Evolutionary conservation across 2,329 filamentous ascomycete species (phyloP).

Genomic region (Esteya vermicola): DNA sequence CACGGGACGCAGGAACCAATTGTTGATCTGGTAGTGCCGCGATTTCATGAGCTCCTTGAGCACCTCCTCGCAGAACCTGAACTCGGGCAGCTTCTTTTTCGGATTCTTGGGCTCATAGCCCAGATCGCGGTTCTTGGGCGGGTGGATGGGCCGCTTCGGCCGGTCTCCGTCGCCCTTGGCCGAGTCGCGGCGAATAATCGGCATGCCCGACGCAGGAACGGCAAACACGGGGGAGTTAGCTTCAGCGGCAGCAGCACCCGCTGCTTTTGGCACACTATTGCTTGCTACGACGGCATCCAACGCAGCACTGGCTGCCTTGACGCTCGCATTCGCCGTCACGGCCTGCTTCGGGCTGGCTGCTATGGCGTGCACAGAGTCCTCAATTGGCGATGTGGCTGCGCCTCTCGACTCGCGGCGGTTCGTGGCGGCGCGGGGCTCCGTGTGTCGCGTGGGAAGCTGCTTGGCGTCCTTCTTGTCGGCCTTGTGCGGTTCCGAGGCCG

Average conservation of each 20-base stretch:
- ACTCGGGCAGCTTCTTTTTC: constrained; percentile 77
- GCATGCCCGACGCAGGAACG: constrained; percentile 61
- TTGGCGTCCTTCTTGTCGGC: constrained; percentile 46
- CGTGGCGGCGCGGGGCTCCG: constrained; percentile 27
- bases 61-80: constrained; percentile 79
- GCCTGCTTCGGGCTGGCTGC: constrained; percentile 24
- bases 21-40: constrained; percentile 54
- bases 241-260: constrained; percentile 22
- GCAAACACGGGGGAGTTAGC: constrained; percentile 39
- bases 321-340: constrained; percentile 14
- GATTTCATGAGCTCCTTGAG: constrained; percentile 63
- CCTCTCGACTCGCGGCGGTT: constrained; percentile 18
- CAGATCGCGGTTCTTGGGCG: constrained; percentile 81
- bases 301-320: constrained; percentile 6
- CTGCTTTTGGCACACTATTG: no score
- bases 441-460: constrained; percentile 28
- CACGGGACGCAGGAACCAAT: constrained; percentile 69
- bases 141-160: constrained; percentile 86
- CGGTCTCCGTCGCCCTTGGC: constrained; percentile 61
- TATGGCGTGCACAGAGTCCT: constrained; percentile 5
- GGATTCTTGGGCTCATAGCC: constrained; percentile 71
- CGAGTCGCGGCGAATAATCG: constrained; percentile 75
- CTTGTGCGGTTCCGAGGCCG: constrained; percentile 40
- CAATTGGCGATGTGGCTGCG: constrained; percentile 17
- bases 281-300: constrained; percentile 14